Base-by-base conservation (phyloP, 2,329 filamentous ascomycete species). In the Tolypocladium pustulatum region DNA sequence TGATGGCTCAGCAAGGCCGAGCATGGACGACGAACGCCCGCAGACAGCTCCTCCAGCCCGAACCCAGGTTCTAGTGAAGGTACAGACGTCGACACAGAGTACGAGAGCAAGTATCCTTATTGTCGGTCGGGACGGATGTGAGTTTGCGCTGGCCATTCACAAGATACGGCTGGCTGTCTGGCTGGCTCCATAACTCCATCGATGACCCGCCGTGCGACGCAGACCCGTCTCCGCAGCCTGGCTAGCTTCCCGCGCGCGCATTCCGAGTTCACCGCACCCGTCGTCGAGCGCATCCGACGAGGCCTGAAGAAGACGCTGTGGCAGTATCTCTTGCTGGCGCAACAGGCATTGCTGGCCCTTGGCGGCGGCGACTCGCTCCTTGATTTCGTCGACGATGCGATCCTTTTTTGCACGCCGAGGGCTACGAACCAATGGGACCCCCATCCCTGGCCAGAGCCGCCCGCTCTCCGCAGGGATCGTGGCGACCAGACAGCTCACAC, bases 391-490 rank as follows among this genome's bases (percentile, higher is more conserved):
- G 27, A 34, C 4, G 30, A 22, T 17, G 38, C 30, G 30, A n/a
- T n/a, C 32, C 27, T 27, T 5, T 51, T 17, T 20, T 3, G 27
- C 49, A 12, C 30, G 49, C n/a, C 49, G 49, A 56, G 52, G 20
- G 52, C 59, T 43, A 41, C 55, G 46, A 56, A 55, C 61, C 63
- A 65, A 65, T 65, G 60, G 61, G 49, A 57, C 60, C 58, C n/a
- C 32, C 25, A 37, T 58, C 34, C 53, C 51, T 43, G 32, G 55
- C 60, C 30, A n/a, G 49, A 36, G 49, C 61, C 58, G 61, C 61
- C 62, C 59, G 60, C 60, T 60, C 54, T 58, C 57, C 62, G 57
- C 65, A 66, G 64, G 65, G 65, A 65, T 66, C 63, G 54, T 57
- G 57, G 60, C 57, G 57, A 63, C 52, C 57, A 55, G 59, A 27